Percentiles rank a stretch among this genome's conserved stretches.
Conservation (phyloP, 805 yeast genomes). For the Komagataella ulmi region DNA sequence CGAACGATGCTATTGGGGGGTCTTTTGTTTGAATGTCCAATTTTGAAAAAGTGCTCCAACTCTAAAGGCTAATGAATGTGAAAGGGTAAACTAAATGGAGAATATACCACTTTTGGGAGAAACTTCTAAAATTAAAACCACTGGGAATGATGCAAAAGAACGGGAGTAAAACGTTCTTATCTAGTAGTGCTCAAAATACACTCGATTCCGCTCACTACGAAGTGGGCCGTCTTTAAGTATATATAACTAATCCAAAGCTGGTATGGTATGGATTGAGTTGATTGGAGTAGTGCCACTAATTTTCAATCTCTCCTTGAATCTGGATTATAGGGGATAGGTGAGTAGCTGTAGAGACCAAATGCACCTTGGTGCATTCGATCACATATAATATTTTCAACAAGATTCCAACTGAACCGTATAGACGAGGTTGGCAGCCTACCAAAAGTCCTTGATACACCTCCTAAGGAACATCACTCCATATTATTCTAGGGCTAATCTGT, state of each 20-base stretch:
- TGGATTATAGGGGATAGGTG: background rate
- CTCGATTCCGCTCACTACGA: background rate
- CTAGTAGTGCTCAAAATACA: background rate
- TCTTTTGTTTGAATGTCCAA: background rate
- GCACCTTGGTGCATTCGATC: background rate
- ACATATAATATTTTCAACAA: background rate
- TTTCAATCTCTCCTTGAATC: background rate
- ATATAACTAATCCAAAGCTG: background rate
- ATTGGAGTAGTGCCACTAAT: background rate
- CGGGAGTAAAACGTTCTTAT: background rate
- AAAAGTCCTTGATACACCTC: too few relatives aligned
- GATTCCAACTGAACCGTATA: background rate
- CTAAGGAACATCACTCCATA: background rate
- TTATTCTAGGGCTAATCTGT: background rate
- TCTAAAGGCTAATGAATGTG: background rate
- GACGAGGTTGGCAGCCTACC: background rate
- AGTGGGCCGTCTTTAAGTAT: background rate
- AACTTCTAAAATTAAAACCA: background rate
- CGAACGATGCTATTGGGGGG: background rate
- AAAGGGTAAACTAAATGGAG: background rate
- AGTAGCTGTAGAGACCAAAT: background rate
- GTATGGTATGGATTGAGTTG: background rate
- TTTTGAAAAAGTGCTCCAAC: background rate
- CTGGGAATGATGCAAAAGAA: background rate
- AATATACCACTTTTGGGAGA: background rate